Base-by-base conservation (phyloP, 495 filamentous ascomycete genomes). In the Lasiosphaeria ovina region DNA sequence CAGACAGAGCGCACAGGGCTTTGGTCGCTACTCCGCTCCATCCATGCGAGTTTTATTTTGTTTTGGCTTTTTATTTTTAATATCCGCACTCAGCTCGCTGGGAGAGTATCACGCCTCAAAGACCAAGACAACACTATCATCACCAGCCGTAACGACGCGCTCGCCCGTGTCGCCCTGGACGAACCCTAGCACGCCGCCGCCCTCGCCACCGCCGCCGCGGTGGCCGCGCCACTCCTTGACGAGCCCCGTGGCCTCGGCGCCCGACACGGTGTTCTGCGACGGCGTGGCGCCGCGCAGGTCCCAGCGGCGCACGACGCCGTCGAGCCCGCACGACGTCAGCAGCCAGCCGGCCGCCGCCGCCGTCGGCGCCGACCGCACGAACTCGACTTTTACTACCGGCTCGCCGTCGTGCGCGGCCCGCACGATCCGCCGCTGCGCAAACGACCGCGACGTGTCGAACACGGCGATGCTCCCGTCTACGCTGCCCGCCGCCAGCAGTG, bases 401-500 rank as follows among this genome's bases (percentile, higher is more conserved):
- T 80, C 84, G 40, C 88, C 93, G 24, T 92, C 87, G 72, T 98
- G 88, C 6, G 91, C 94, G 36, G 87, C 89, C 57, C 79, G 76
- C 57, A 97, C 89, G 69, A 93, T 86, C 52, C 88, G 76, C 40
- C 94, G 80, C 44, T 93, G 81, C 0, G 92, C 90, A 66, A 95
- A 98, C 5, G 87, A 83, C 53, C 91, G 87, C 38, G 89, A 83
- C 0, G 87, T 84, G 73, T 99, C 95, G 66, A 90, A 97, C 6
- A 99, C 80, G 16, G 85, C 89, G 66, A 99, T 93, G 44, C 82
- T 89, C 45, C 93, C 92, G 72, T 99, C 95, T 3, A 97, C 93
- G 58, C 87, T 90, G 0, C 92, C 93, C 0, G 92, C 87, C 3
- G 94, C 95, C 12, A 99, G 83, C 5, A 97, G 81, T 16, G 91